Conservation (phyloP, 2,329 filamentous ascomycete species). For the Scedosporium dehoogii region DNA sequence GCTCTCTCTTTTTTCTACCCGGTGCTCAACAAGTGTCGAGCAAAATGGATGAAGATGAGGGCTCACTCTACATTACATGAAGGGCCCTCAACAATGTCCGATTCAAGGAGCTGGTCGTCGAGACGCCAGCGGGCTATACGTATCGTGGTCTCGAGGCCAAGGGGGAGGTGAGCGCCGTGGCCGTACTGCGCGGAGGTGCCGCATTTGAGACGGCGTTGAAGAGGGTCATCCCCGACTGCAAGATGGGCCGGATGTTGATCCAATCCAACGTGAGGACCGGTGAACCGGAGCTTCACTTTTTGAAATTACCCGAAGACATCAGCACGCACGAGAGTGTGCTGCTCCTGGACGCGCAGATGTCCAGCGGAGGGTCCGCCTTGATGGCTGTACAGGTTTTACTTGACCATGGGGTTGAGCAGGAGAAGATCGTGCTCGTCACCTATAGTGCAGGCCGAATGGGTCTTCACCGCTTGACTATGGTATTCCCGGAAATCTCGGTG, state of each 20-base stretch:
- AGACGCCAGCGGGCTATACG: slow-evolving; percentile 58
- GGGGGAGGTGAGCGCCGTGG: slow-evolving; percentile 74
- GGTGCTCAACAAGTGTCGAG: neutral
- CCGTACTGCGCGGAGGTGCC: slow-evolving; percentile 80
- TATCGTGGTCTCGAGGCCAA: slow-evolving; percentile 65
- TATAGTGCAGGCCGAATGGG: slow-evolving; percentile 82
- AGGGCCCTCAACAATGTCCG: slow-evolving; percentile 65
- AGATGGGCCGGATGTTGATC: slow-evolving; percentile 79
- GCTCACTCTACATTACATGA: slow-evolving; percentile 21
- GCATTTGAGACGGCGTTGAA: slow-evolving; percentile 81
- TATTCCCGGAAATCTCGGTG: slow-evolving; percentile 79
- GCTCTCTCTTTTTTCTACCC: neutral
- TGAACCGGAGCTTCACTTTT: slow-evolving; percentile 87
- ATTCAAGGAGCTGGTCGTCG: slow-evolving; percentile 54
- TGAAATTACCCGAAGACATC: slow-evolving; percentile 69
- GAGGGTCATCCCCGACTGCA: slow-evolving; percentile 85
- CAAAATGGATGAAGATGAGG: slow-evolving; percentile 4
- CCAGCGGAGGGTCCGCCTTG: slow-evolving; percentile 70
- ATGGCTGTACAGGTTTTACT: slow-evolving; percentile 97
- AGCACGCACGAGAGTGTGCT: slow-evolving; percentile 69
- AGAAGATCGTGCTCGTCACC: slow-evolving; percentile 84
- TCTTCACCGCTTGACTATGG: slow-evolving; percentile 73
- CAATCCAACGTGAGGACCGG: slow-evolving; percentile 78
- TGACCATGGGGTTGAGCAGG: slow-evolving; percentile 80
- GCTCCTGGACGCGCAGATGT: slow-evolving; percentile 89